These are phyloP conservation scores for Hymenoscyphus salicellus DNA, from an alignment of 2,329 filamentous ascomycete genomes.

Conservation along the genomic window DNA sequence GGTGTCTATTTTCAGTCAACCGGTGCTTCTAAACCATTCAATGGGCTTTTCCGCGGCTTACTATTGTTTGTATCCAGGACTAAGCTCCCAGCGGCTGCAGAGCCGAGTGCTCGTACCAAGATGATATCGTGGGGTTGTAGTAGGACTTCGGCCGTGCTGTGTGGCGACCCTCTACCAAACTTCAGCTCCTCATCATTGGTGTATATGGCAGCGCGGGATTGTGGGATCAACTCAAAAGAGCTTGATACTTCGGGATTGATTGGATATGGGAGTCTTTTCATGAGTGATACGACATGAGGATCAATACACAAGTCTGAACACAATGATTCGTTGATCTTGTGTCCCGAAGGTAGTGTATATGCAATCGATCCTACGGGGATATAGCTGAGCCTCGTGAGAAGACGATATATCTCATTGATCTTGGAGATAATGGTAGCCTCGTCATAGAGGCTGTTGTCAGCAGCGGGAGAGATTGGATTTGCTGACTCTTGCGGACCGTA, in stretches of 20 bases:
- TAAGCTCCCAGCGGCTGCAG: conserved; percentile 1
- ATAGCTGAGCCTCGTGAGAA: conserved; percentile 7
- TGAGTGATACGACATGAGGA: conserved; percentile 2
- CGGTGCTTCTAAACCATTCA: neutral
- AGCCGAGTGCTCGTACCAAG: neutral
- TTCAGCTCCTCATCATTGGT: neutral
- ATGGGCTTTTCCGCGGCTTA: neutral
- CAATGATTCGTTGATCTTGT: conserved; percentile 3
- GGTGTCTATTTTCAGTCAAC: neutral
- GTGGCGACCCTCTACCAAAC: neutral
- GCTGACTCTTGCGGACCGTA: neutral
- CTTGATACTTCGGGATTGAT: neutral
- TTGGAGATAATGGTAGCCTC: conserved; percentile 3
- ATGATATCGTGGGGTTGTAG: conserved; percentile 2
- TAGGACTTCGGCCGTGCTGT: neutral
- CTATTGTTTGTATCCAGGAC: conserved; percentile 3
- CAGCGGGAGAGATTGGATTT: neutral
- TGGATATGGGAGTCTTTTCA: conserved; percentile 7
- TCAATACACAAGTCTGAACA: neutral
- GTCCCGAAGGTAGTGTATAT: neutral
- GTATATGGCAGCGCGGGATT: neutral
- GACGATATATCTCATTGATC: neutral
- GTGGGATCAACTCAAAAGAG: conserved; percentile 1
- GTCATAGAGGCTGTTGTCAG: neutral
- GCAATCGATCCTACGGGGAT: neutral